Evolutionary conservation across 2,329 filamentous ascomycete genomes (phyloP).

Genomic region (Paramyrothecium sp.): DNA sequence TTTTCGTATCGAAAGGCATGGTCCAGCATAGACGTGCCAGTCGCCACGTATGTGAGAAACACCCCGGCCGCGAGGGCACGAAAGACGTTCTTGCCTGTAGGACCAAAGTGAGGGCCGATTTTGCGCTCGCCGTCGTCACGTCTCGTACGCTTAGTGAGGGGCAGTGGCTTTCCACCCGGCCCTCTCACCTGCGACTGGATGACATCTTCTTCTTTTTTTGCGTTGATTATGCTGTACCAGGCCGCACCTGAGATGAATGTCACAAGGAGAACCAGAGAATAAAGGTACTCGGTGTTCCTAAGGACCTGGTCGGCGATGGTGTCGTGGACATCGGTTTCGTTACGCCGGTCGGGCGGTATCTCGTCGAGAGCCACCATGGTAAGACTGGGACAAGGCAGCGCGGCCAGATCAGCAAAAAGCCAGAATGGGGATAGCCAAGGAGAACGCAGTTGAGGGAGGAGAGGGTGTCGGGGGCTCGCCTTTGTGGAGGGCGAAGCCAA

Average conservation of each 20-base stretch:
- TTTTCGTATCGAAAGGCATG: constrained; percentile 61
- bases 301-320: constrained; percentile 40
- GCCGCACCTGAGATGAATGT: constrained; percentile 50
- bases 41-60: constrained; percentile 72
- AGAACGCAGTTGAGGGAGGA: constrained; percentile 1
- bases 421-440: neutral
- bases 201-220: constrained; percentile 47
- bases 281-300: constrained; percentile 47
- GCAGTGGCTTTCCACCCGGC: constrained; percentile 86
- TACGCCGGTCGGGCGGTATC: constrained; percentile 22
- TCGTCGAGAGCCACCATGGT: constrained; percentile 34
- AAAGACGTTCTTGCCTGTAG: constrained; percentile 69
- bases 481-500: constrained; percentile 17
- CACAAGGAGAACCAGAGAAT: constrained; percentile 50
- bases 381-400: constrained; percentile 18
- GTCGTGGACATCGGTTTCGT: constrained; percentile 18
- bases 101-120: constrained; percentile 56
- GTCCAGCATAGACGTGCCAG: constrained; percentile 69
- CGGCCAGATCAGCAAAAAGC: neutral
- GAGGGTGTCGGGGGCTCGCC: constrained; percentile 17
- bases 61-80: constrained; percentile 71
- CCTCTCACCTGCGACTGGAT: constrained; percentile 57
- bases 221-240: constrained; percentile 51
- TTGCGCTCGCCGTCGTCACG: constrained; percentile 44
- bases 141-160: constrained; percentile 59